Percentiles rank a stretch among this genome's conserved stretches.
Evolutionary conservation across 2,329 filamentous ascomycete genomes (phyloP).

Genomic region (Stagonosporopsis cucurbitacearum): DNA sequence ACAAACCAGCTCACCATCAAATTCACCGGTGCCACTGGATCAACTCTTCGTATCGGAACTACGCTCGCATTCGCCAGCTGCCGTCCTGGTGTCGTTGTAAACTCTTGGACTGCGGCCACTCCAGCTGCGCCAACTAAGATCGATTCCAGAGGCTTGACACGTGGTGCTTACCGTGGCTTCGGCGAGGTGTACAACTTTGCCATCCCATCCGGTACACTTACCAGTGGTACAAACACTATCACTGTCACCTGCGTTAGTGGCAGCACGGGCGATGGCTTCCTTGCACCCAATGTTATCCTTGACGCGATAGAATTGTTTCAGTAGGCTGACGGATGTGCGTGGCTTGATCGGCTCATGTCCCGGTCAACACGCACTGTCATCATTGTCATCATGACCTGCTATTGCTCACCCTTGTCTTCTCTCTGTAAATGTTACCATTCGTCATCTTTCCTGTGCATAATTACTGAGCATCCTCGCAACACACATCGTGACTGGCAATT

Average conservation of each 20-base stretch:
- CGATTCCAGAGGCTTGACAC: slow-evolving; percentile 68
- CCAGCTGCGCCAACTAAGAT: slow-evolving; percentile 67
- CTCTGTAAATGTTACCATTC: slow-evolving; percentile 1
- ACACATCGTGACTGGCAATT: no score
- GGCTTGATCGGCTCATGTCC: not conserved
- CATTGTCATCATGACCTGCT: not conserved
- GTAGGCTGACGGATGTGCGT: slow-evolving; percentile 11
- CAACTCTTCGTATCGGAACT: slow-evolving; percentile 69
- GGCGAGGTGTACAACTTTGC: slow-evolving; percentile 69
- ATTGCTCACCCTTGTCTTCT: not conserved
- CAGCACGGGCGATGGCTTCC: slow-evolving; percentile 60
- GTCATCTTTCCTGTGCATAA: no score
- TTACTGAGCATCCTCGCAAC: no score
- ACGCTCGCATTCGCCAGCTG: slow-evolving; percentile 68
- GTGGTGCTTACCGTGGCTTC: slow-evolving; percentile 68
- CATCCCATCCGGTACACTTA: slow-evolving; percentile 66
- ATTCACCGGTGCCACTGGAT: slow-evolving; percentile 60
- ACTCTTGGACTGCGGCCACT: slow-evolving; percentile 58
- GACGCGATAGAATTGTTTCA: slow-evolving; percentile 46
- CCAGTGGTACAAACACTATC: slow-evolving; percentile 67
- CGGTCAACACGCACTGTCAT: not conserved
- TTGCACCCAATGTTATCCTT: slow-evolving; percentile 62
- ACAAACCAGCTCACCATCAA: slow-evolving; percentile 68
- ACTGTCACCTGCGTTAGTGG: slow-evolving; percentile 66
- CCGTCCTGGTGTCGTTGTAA: slow-evolving; percentile 64